These are phyloP conservation scores for Candida germanica DNA, from an alignment of 805 yeast genomes.

Conservation along the genomic window DNA sequence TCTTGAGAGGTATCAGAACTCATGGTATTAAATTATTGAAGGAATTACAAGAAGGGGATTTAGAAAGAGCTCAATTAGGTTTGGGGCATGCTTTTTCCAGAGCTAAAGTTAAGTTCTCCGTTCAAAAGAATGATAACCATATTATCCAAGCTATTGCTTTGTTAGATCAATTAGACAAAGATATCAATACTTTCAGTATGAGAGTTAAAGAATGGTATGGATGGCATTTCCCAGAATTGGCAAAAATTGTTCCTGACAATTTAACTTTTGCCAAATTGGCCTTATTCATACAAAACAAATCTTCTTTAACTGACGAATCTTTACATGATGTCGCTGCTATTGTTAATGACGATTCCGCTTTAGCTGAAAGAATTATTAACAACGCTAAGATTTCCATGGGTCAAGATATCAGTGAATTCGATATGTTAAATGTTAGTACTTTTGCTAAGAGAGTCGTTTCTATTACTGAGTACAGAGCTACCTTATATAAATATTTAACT, in stretches of 20 bases:
- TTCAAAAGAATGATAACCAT: constrained; percentile 98
- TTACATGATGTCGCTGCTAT: constrained; percentile 90
- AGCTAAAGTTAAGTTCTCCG: constrained; percentile 98
- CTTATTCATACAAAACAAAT: constrained; percentile 80
- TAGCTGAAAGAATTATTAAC: constrained; percentile 85
- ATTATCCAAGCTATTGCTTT: constrained; percentile 98
- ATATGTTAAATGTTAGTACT: constrained; percentile 84
- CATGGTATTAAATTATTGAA: constrained; percentile 87
- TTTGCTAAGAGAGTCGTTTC: constrained; percentile 94
- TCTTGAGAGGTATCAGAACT: constrained; percentile 90
- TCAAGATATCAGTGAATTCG: constrained; percentile 93
- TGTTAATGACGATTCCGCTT: constrained; percentile 85
- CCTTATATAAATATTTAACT: constrained; percentile 78
- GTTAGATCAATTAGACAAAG: constrained; percentile 96
- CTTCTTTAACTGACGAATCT: constrained; percentile 85
- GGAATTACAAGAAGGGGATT: constrained; percentile 90
- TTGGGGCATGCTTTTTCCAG: constrained; percentile 98
- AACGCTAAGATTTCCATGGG: constrained; percentile 98
- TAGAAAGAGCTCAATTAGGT: constrained; percentile 98
- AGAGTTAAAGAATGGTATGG: constrained; percentile 98
- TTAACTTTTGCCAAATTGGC: constrained; percentile 81
- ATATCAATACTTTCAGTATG: constrained; percentile 95
- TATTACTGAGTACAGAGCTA: constrained; percentile 84
- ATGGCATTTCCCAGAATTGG: constrained; percentile 98
- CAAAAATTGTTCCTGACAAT: constrained; percentile 87